Percentiles rank a stretch among this genome's conserved stretches.
Evolutionary conservation across 768 basidiomycete species (phyloP).

Genomic region (Russula griseocarnosa): DNA sequence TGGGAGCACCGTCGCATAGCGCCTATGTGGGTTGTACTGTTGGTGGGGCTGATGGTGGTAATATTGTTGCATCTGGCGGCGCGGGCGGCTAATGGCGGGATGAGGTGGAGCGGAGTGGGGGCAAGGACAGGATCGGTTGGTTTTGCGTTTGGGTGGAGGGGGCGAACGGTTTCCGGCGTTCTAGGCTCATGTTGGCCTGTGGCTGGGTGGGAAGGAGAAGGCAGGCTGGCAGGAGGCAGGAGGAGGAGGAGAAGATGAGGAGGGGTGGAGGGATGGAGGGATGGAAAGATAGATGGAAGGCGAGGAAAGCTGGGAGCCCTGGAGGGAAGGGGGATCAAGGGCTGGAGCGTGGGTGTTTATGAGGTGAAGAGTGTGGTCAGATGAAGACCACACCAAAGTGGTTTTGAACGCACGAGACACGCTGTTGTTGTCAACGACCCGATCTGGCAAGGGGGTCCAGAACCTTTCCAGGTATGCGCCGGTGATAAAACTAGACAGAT

Average conservation of each 20-base stretch:
- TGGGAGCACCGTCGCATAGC: constrained; percentile 23
- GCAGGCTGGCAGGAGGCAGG: not conserved
- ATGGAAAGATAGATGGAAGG: constrained; percentile 1
- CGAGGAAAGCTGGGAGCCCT: constrained; percentile 8
- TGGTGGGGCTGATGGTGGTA: constrained; percentile 2
- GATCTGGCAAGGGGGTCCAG: constrained; percentile 20
- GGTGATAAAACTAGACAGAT: constrained; percentile 16
- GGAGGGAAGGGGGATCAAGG: constrained; percentile 7
- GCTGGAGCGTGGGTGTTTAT: constrained; percentile 21
- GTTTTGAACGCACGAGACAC: constrained; percentile 20
- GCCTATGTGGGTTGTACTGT: constrained; percentile 13
- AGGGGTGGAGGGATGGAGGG: not conserved
- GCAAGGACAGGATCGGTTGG: not conserved
- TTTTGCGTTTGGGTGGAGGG: constrained; percentile 8
- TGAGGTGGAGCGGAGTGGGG: not conserved
- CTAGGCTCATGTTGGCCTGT: constrained; percentile 18
- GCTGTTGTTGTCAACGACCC: constrained; percentile 20
- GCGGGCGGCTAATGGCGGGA: constrained; percentile 18
- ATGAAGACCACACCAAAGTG: constrained; percentile 17
- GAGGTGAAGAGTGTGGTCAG: constrained; percentile 24
- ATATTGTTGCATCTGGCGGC: constrained; percentile 15
- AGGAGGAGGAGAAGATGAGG: not conserved
- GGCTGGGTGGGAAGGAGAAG: not conserved
- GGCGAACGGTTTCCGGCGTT: constrained; percentile 19
- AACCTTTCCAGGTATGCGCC: constrained; percentile 14